These are phyloP conservation scores for Kodamaea kakaduensis DNA, from an alignment of 805 yeast species.

Conservation along the genomic window DNA sequence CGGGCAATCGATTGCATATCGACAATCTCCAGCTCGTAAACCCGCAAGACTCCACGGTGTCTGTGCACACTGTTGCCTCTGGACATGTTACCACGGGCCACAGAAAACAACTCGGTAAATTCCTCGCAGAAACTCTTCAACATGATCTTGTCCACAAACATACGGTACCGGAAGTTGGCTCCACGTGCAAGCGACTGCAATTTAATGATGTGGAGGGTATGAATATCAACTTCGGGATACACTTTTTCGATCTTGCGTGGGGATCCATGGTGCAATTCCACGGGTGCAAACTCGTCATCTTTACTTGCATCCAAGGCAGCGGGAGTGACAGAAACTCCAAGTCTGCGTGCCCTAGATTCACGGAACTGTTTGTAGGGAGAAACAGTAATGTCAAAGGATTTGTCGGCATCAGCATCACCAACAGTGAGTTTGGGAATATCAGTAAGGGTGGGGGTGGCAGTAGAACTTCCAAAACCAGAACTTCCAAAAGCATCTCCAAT, in stretches of 20 bases:
- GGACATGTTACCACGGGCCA: constrained; percentile 46
- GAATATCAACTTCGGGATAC: constrained; percentile 8
- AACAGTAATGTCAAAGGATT: too few species aligned
- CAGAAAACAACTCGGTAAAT: constrained; percentile 45
- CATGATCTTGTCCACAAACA: constrained; percentile 61
- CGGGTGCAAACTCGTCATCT: not conserved
- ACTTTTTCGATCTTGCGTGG: constrained; percentile 1
- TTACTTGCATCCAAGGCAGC: not conserved
- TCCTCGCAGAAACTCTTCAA: constrained; percentile 53
- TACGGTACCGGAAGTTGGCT: constrained; percentile 56
- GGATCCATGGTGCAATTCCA: constrained; percentile 1
- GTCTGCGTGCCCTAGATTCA: constrained; percentile 1
- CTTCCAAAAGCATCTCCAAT: too few species aligned
- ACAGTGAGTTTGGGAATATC: too few species aligned
- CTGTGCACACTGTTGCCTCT: constrained; percentile 30
- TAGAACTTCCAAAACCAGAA: too few species aligned
- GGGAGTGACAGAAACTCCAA: not conserved
- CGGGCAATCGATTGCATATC: constrained; percentile 39
- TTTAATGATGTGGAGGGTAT: constrained; percentile 32
- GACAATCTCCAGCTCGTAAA: constrained; percentile 29
- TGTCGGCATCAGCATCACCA: too few species aligned
- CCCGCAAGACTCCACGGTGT: constrained; percentile 31
- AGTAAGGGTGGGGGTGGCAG: too few species aligned
- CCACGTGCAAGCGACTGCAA: constrained; percentile 74
- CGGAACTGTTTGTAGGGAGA: constrained; percentile 2